Conservation (phyloP, 306 rosid genomes). For the Purshia tridentata region DNA sequence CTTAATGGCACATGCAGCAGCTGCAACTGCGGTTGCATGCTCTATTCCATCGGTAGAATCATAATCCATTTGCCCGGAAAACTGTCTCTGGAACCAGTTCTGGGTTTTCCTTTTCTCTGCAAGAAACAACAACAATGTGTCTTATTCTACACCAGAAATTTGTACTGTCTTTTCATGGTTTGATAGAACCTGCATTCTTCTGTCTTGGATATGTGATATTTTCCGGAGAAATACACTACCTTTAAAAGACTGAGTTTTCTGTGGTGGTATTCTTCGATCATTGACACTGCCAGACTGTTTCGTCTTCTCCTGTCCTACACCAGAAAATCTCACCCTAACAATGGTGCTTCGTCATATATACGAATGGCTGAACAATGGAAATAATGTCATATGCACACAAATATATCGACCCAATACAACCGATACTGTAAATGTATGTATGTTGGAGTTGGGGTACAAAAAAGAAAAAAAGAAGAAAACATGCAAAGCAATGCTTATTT, state of each 20-base stretch:
- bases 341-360: constrained; percentile 18
- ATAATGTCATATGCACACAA: too few species aligned
- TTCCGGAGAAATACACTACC: constrained; percentile 33
- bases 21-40: constrained; percentile 70
- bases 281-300: constrained; percentile 26
- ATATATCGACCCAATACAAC: too few species aligned
- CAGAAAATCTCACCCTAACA: constrained; percentile 42
- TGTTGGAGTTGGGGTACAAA: too few species aligned
- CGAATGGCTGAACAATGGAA: neutral
- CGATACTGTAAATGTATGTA: too few species aligned
- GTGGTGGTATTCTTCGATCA: constrained; percentile 42
- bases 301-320: constrained; percentile 28
- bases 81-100: constrained; percentile 60
- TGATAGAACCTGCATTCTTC: neutral
- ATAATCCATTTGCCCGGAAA: constrained; percentile 43
- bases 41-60: constrained; percentile 42
- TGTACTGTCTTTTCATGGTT: too few species aligned
- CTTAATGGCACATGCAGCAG: constrained; percentile 58
- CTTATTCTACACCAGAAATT: neutral
- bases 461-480: too few species aligned
- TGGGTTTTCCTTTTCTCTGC: constrained; percentile 52
- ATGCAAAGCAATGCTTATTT: too few species aligned
- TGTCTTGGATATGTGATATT: neutral
- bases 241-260: constrained; percentile 50
- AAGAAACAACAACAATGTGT: constrained; percentile 20